Conservation (phyloP, 768 basidiomycete genomes). For the Rhodotorula diobovata region DNA sequence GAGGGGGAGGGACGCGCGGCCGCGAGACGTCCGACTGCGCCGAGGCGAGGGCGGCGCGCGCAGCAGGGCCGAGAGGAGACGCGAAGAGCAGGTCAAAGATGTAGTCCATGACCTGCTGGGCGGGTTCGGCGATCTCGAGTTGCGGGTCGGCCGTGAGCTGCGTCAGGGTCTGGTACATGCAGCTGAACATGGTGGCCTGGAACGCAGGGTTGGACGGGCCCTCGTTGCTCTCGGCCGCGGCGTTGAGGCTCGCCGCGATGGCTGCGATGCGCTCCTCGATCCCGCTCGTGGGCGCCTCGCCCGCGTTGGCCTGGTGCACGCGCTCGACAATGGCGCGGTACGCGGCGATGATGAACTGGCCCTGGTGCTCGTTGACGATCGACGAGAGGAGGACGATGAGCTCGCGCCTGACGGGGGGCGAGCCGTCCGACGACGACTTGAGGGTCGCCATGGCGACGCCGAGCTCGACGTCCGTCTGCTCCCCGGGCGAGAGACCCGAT, state of each 20-base stretch:
- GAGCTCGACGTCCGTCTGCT: conserved; percentile 64
- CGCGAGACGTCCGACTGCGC: conserved; percentile 30
- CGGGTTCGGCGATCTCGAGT: conserved; percentile 82
- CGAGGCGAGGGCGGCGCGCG: conserved; percentile 22
- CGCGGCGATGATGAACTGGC: conserved; percentile 90
- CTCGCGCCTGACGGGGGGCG: conserved; percentile 94
- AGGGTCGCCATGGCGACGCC: conserved; percentile 85
- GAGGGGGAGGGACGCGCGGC: conserved; percentile 22
- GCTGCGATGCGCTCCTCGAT: conserved; percentile 41
- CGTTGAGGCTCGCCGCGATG: conserved; percentile 38
- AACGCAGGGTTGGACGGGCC: conserved; percentile 36
- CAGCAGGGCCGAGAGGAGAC: conserved; percentile 28
- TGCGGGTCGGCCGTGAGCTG: conserved; percentile 91
- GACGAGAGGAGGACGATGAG: conserved; percentile 84
- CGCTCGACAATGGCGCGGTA: conserved; percentile 97
- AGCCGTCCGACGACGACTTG: conserved; percentile 86
- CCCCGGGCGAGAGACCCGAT: conserved; percentile 32
- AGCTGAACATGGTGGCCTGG: conserved; percentile 70
- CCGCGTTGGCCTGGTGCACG: conserved; percentile 19
- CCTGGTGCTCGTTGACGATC: conserved; percentile 91
- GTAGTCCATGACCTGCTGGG: conserved; percentile 87
- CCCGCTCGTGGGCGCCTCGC: conserved; percentile 1
- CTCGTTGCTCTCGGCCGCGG: conserved; percentile 34
- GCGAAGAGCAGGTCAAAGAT: conserved; percentile 71
- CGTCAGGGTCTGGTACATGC: conserved; percentile 64